Evolutionary conservation across 192 early-diverging fungal species (phyloP).

Genomic region (Blastocladiella britannica): DNA sequence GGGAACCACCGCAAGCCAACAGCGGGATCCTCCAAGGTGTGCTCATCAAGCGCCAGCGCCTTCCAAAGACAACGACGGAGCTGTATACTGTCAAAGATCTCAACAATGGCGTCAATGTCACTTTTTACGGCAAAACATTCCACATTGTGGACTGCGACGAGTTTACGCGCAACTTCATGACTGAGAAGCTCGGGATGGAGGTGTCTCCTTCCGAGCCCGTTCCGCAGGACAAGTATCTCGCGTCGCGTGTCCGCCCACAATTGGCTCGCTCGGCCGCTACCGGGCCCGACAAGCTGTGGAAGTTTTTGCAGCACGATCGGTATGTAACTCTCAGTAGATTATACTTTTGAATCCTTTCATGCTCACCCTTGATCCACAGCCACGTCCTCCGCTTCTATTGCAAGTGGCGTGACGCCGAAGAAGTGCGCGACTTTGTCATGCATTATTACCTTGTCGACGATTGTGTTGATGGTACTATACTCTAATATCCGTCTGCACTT

Average conservation of each 20-base stretch:
- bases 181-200: conserved; percentile 22
- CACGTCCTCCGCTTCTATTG: conserved; percentile 37
- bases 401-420: conserved; percentile 39
- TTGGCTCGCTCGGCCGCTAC: conserved; percentile 3
- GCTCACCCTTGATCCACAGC: no score
- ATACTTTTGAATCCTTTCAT: no score
- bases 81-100: conserved; percentile 29
- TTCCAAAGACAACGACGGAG: conserved; percentile 28
- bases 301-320: conserved; percentile 37
- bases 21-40: conserved; percentile 37
- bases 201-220: conserved; percentile 27
- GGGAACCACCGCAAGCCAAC: conserved; percentile 42
- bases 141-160: conserved; percentile 31
- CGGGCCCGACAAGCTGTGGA: conserved; percentile 25
- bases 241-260: conserved; percentile 11
- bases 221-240: conserved; percentile 31
- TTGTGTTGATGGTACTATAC: no score
- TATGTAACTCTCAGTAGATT: no score
- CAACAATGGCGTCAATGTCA: conserved; percentile 31
- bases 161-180: conserved; percentile 37
- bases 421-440: conserved; percentile 39
- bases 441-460: conserved; percentile 48
- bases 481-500: no score
- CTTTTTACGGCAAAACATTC: conserved; percentile 42
- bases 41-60: conserved; percentile 35